Base-by-base conservation (phyloP, 2,329 filamentous ascomycete species). In the Thielaviopsis musarum region DNA sequence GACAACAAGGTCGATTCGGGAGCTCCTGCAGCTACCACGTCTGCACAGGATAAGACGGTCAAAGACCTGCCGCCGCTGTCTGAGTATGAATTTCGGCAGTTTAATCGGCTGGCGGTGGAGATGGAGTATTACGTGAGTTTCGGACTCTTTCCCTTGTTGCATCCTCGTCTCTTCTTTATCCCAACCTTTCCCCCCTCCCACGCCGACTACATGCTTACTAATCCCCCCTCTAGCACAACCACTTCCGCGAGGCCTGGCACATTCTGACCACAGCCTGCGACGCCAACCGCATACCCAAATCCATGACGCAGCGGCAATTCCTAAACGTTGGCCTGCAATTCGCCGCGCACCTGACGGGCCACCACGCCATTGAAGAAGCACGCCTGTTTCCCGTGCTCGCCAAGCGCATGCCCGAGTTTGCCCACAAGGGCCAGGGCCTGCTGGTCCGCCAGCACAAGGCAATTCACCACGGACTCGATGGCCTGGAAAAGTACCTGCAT, bases 311-410 rank as follows among this genome's bases (percentile, higher is more conserved):
- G 15, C 77, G 78, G 28, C 77, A 85, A 64, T 88, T 93, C 70
- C 49, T 94, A 64, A 69, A 75, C 64, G 74, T 77, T 26, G 87
- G 84, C 34, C 74, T 88, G n/a, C 73, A 82, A 55, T 89, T 95
- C 69, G 78, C 80, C 64, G 75, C 77, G 17, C 79, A 85, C 61
- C 80, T 95, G n/a, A 78, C 81, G 10, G 71, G 80, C 60, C 90
- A 95, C 72, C 91, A 95, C 73, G 74, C 73, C 60, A 91, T 95
- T 66, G 91, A 95, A 70, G 90, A 96, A 70, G 72, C 75, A 30
- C 81, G 89, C 69, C 76, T 95, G 49, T 95, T 95, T 70, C 91
- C 90, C 1, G 67, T 84, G 0, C 78, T 95, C 1, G 88, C 86
- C 13, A 74, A 74, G 65, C 83, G 82, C 64, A 94, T 94, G 88